Percentiles rank a stretch among this genome's conserved stretches.
Conservation (phyloP, 2,329 filamentous ascomycete genomes). For the Cryphonectria parasitica region DNA sequence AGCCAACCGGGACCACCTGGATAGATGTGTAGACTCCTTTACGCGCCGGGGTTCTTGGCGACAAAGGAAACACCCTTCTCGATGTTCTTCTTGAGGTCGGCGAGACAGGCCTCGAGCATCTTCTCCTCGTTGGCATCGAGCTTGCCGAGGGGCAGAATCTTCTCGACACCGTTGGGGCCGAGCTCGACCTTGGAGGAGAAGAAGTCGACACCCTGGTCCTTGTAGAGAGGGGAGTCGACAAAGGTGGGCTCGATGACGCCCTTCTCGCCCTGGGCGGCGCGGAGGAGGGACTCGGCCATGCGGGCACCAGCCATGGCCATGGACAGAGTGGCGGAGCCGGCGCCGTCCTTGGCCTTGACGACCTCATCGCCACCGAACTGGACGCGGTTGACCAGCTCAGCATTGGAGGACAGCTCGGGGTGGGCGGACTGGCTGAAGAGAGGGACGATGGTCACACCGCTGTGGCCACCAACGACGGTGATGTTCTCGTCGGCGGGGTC, state of each 20-base stretch:
- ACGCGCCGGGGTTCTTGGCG: constrained; percentile 62
- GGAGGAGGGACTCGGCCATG: constrained; percentile 89
- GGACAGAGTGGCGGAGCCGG: constrained; percentile 94
- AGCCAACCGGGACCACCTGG: neutral
- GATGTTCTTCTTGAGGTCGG: constrained; percentile 93
- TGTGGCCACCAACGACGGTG: constrained; percentile 96
- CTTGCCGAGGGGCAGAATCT: constrained; percentile 87
- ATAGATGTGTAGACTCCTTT: constrained; percentile 37
- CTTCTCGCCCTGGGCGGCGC: constrained; percentile 90
- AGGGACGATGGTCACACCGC: constrained; percentile 96
- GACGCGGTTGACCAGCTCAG: constrained; percentile 86
- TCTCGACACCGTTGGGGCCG: constrained; percentile 92
- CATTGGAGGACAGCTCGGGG: constrained; percentile 78
- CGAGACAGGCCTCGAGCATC: constrained; percentile 83
- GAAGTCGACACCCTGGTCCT: constrained; percentile 97
- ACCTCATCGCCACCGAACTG: constrained; percentile 99
- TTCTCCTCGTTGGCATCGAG: constrained; percentile 85
- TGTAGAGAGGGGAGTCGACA: constrained; percentile 96
- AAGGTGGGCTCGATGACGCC: constrained; percentile 95
- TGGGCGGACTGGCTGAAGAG: constrained; percentile 94
- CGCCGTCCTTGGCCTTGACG: constrained; percentile 97
- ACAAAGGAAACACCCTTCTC: constrained; percentile 77
- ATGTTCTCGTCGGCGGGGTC: constrained; percentile 93
- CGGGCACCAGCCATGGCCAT: constrained; percentile 95
- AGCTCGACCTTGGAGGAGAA: constrained; percentile 96